Base-by-base conservation (phyloP, 768 basidiomycete species). In the Leccinum broughii region DNA sequence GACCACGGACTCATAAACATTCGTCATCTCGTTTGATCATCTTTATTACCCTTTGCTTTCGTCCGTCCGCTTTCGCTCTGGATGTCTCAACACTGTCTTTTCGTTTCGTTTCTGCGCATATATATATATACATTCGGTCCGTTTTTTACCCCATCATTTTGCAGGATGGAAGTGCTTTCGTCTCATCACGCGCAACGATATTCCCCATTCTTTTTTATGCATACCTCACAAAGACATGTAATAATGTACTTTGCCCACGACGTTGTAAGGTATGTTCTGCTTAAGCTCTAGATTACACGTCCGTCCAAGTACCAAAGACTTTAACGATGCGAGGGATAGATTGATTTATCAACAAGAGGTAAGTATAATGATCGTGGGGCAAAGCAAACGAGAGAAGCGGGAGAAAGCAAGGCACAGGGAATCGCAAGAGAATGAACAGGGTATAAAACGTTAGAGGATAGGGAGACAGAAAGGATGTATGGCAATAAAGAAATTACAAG, bases 171-270 rank as follows among this genome's bases (percentile, higher is more conserved):
- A 59, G 14, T 51, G 51, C 61, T 57, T 34, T 62, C 48, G 51
- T 63, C 57, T 50, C 51, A 41, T 50, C 62, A 65, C 62, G 58
- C 61, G 58, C 62, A 62, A 64, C 60, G 56, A 62, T 69, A 68
- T 59, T 56, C 62, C 58, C 55, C 34, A 55, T 14, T 26, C 35
- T 55, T 14, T 26, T 54, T 61, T 63, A 63, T 63, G 37, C 61
- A 71, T 74, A 75, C 66, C 63, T 69, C 61, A 44, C 63, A 51
- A 48, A 51, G 57, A 59, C 50, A 55, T 64, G 66, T 69, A 70
- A 66, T 69, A 66, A 66, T 68, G 62, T 73, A 70, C 56, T 62
- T 56, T 46, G 55, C 51, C 54, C 61, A 58, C 35, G 53, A 52
- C 63, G 57, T 63, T 65, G 62, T 61, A 66, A 64, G 57, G 61